Evolutionary conservation across 441 rosid species (phyloP).

Genomic region (Croton laevigatus): DNA sequence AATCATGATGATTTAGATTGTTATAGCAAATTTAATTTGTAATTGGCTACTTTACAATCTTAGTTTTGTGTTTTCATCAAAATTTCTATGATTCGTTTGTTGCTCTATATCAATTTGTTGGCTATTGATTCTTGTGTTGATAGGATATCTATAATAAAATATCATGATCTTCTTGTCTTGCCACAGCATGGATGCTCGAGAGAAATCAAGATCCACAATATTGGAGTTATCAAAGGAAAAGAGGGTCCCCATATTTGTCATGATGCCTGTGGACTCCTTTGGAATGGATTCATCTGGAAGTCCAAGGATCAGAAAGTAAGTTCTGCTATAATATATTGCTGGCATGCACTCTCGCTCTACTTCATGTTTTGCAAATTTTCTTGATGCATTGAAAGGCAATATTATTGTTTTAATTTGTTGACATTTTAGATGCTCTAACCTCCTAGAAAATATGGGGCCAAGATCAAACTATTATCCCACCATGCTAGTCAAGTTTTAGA

Average conservation of each 20-base stretch:
- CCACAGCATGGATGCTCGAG: conserved; percentile 61
- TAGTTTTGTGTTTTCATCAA: neutral
- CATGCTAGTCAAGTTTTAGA: neutral
- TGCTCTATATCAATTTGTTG: too few species aligned
- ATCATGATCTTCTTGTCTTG: conserved; percentile 16
- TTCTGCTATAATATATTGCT: neutral
- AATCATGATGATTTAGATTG: neutral
- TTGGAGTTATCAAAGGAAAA: conserved; percentile 52
- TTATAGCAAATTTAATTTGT: neutral
- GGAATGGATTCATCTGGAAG: conserved; percentile 52
- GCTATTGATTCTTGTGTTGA: neutral
- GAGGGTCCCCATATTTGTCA: conserved; percentile 56
- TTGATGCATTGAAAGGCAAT: neutral
- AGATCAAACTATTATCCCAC: neutral
- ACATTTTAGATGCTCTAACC: neutral
- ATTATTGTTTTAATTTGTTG: neutral
- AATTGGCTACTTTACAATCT: neutral
- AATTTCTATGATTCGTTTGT: too few species aligned
- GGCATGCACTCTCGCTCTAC: neutral
- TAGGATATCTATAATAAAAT: neutral
- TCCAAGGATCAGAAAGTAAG: conserved; percentile 50
- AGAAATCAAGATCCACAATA: conserved; percentile 48
- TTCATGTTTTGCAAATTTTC: neutral
- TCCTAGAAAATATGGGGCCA: neutral
- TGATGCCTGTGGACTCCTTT: conserved; percentile 53